Evolutionary conservation across 257 asterid species (phyloP).

Genomic region (Fraxinus cuspidata): DNA sequence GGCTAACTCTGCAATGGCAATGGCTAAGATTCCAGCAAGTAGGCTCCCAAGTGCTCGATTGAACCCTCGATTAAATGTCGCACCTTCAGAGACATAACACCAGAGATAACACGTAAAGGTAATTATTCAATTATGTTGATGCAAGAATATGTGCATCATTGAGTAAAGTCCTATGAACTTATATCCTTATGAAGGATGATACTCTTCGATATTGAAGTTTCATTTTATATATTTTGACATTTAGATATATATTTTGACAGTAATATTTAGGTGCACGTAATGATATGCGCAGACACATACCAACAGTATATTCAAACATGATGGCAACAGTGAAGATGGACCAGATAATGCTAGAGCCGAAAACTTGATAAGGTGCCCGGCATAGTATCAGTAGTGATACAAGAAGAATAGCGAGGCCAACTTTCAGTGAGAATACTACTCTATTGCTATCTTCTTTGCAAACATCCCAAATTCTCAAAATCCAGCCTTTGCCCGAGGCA

Average conservation of each 20-base stretch:
- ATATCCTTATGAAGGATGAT: neutral
- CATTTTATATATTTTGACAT: neutral
- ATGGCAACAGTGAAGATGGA: constrained; percentile 76
- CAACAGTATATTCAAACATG: constrained; percentile 76
- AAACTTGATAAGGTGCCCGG: constrained; percentile 48
- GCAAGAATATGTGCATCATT: neutral
- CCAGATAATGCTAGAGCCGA: constrained; percentile 68
- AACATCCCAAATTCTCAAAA: constrained; percentile 47
- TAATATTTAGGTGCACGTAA: neutral
- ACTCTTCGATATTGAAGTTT: neutral
- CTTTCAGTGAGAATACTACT: constrained; percentile 60
- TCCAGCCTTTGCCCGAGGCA: constrained; percentile 31
- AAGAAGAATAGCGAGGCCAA: constrained; percentile 65
- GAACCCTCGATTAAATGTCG: constrained; percentile 69
- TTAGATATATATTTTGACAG: neutral
- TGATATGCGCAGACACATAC: constrained; percentile 34
- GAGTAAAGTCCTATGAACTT: neutral
- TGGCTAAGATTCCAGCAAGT: constrained; percentile 60
- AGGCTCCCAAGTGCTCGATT: constrained; percentile 73
- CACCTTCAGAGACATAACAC: constrained; percentile 39
- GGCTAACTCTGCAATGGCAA: constrained; percentile 54
- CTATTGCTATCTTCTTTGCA: constrained; percentile 60
- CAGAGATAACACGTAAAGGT: constrained; percentile 5
- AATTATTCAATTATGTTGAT: neutral
- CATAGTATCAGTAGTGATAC: constrained; percentile 62